Percentiles rank a stretch among this genome's conserved stretches.
phyloP scores from a whole-genome alignment of 805 yeast genomes.

The Saccharomycopsis synnaedendra region DNA sequence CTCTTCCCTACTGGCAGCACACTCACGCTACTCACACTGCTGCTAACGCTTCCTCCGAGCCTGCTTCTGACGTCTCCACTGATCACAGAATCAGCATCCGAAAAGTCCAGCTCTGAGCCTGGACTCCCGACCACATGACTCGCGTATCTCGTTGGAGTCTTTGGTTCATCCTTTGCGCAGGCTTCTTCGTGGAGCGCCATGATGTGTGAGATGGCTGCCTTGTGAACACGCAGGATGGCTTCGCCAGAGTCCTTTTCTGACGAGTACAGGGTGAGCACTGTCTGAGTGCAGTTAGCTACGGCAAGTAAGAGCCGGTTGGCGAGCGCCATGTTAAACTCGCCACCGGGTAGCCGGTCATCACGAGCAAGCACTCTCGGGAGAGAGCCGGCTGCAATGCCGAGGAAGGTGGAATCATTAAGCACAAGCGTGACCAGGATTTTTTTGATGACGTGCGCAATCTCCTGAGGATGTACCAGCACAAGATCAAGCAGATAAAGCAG shows the following conservation, averaged over 20 bases:
- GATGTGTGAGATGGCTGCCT: conserved; percentile 17
- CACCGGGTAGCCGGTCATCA: conserved; percentile 31
- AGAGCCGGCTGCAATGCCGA: conserved; percentile 38
- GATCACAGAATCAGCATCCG: conserved; percentile 13
- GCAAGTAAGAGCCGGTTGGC: conserved; percentile 31
- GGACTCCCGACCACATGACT: conserved; percentile 10
- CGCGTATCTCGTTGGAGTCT: conserved; percentile 18
- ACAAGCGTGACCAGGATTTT: conserved; percentile 33
- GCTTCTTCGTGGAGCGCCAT: conserved; percentile 17
- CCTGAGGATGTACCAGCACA: conserved; percentile 13
- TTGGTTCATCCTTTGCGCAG: too few species aligned
- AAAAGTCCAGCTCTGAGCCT: conserved; percentile 5
- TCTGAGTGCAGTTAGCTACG: conserved; percentile 16
- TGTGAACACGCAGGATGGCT: conserved; percentile 13
- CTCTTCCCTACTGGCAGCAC: too few species aligned
- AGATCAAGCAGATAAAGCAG: conserved; percentile 12
- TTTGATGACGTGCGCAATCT: conserved; percentile 17
- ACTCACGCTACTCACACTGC: too few species aligned
- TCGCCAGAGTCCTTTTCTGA: conserved; percentile 13
- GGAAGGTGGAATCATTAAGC: conserved; percentile 34
- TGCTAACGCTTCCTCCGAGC: too few species aligned
- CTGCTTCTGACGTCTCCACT: too few species aligned
- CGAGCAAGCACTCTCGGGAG: conserved; percentile 34
- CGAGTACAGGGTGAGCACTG: conserved; percentile 13
- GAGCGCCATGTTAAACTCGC: conserved; percentile 37